These are phyloP conservation scores for Lepiota venenata DNA, from an alignment of 768 basidiomycete genomes.

Conservation along the genomic window DNA sequence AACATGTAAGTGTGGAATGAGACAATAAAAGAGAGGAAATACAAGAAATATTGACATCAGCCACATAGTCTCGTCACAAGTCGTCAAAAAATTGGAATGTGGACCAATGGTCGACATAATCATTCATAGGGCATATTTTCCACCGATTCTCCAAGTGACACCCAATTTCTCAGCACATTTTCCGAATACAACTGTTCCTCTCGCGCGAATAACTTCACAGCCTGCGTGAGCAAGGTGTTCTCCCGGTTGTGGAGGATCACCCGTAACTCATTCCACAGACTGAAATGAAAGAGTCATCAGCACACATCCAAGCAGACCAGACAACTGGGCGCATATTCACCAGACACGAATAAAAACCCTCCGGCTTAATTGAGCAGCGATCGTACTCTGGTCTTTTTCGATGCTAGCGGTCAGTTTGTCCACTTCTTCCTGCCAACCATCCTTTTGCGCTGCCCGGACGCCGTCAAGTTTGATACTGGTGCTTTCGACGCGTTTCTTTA, in stretches of 20 bases:
- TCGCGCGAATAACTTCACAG: conserved; percentile 68
- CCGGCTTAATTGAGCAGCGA: conserved; percentile 69
- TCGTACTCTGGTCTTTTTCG: conserved; percentile 84
- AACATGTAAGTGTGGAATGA: not conserved
- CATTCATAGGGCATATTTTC: conserved; percentile 87
- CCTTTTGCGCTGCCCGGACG: conserved; percentile 65
- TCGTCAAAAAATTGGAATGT: not conserved
- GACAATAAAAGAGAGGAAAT: too few species aligned
- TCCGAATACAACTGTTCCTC: conserved; percentile 73
- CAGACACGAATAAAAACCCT: conserved; percentile 86
- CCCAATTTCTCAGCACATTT: conserved; percentile 68
- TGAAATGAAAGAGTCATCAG: conserved; percentile 25
- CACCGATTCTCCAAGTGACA: conserved; percentile 62
- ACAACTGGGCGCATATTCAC: conserved; percentile 36
- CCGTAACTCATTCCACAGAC: conserved; percentile 95
- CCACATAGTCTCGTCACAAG: not conserved
- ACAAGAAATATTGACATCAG: not conserved
- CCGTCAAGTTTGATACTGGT: conserved; percentile 75
- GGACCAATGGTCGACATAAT: conserved; percentile 11
- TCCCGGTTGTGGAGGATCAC: conserved; percentile 91
- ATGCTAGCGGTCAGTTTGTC: conserved; percentile 70
- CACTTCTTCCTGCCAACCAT: conserved; percentile 83
- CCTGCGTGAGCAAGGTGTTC: conserved; percentile 72
- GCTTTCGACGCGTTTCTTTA: conserved; percentile 82
- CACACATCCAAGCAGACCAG: conserved; percentile 8